Evolutionary conservation across 2,329 filamentous ascomycete species (phyloP), one percentile per base, ranked within the genome.

Genomic region (Didymella keratinophila): DNA sequence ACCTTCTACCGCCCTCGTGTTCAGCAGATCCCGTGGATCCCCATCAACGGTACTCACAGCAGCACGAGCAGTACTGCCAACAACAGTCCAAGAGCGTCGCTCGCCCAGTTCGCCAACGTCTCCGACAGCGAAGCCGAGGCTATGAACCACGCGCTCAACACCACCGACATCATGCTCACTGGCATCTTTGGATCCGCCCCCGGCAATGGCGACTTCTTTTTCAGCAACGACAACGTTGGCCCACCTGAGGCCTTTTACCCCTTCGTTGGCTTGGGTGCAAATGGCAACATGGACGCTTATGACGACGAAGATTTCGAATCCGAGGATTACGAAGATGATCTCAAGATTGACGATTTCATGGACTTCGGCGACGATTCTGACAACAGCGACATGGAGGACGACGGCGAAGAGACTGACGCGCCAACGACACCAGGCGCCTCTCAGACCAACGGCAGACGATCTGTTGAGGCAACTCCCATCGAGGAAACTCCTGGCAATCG

Each of bases 181-280:
- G 89, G 88, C 66, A 87, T 92, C 78, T 83, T 87, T 53, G 75
- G 76, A 12, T 69, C 71, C 25, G 68, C 69, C 32, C 70, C 74
- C 21, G 78, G 79, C 21, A 82, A 80, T 52, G 79, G 82, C 42
- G 75, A 78, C 53, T 75, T 79, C 23, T 43, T 27, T 23, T 78
- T 82, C 36, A 79, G 78, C 63, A 86, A 85, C 5, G 87, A 90
- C 70, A 83, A 87, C n/a, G 82, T 91, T 69, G 90, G 89, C 1
- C 89, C 90, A 2, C 83, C 87, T 0, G 90, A 93, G 76, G 89
- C 90, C 8, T 93, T 92, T 75, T 93, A 90, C 68, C 86, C 89
- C 5, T 87, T 89, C 52, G 82, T 83, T 11, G 84, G 78, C 53
- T 78, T 84, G 57, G 78, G 79, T 42, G 75, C 85, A 12, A 87